Conservation (phyloP, 2,329 filamentous ascomycete species). For the Immersiporthe knoxdaviesiana region DNA sequence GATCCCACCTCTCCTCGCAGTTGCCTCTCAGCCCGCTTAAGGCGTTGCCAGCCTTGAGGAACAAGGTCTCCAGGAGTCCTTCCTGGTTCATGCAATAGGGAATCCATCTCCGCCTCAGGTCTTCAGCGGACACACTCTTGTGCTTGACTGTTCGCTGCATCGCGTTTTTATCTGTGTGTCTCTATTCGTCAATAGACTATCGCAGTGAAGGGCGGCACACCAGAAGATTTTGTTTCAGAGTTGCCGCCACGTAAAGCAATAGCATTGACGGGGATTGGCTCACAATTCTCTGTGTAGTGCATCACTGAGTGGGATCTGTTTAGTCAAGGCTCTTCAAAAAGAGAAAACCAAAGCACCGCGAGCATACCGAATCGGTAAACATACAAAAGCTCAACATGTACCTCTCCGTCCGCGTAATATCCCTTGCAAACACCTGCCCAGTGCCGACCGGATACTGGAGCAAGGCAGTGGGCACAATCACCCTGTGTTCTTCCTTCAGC, state of each 20-base stretch:
- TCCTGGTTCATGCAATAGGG: slow-evolving; percentile 5
- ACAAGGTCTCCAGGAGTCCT: background rate
- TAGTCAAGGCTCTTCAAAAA: background rate
- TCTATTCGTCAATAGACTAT: background rate
- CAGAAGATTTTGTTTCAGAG: background rate
- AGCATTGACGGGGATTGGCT: background rate
- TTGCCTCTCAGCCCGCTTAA: background rate
- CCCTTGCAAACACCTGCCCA: slow-evolving; percentile 4
- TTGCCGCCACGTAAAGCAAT: background rate
- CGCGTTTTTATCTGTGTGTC: background rate
- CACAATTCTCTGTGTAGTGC: background rate
- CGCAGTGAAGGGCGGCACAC: background rate
- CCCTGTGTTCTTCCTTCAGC: background rate
- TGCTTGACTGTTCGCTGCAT: background rate
- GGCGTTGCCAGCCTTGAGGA: slow-evolving; percentile 9
- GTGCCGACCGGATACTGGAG: background rate
- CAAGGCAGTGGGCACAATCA: background rate
- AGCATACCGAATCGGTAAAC: background rate
- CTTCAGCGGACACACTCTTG: background rate
- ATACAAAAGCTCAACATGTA: slow-evolving; percentile 8
- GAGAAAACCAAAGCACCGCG: too few species aligned
- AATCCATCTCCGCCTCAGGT: background rate
- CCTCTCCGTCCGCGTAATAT: background rate
- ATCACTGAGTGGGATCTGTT: background rate
- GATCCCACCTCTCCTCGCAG: slow-evolving; percentile 1